Evolutionary conservation across 2,329 filamentous ascomycete species (phyloP), one percentile per base, ranked within the genome.

Genomic region (Clonostachys rosea): DNA sequence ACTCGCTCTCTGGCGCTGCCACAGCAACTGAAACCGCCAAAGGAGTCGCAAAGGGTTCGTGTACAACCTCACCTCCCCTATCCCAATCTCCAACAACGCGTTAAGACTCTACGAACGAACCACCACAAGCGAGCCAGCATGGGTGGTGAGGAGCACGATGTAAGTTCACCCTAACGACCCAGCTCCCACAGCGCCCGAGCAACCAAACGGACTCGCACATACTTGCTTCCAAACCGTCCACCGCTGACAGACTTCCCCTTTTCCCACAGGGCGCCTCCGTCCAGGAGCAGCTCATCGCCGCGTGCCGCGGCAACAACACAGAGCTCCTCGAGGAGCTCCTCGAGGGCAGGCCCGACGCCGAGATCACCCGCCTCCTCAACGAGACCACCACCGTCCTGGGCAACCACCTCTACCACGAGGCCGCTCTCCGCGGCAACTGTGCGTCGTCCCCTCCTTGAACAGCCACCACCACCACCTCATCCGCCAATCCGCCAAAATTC

Each of bases 231-330:
- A 30, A 30, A 30, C 24, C 9, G 24, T 8, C 24, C 24, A 4
- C 24, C 24, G 24, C 24, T 30, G 24, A 30, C 24, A 9, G 20
- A 20, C 5, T 20, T 20, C 20, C 43, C 41, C 41, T 10, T n/a
- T 14, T 34, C 33, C 24, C 6, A 16, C 34, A 52, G 87, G 94
- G 92, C 64, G 92, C 92, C 57, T 89, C 89, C 50, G 82, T 84
- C 42, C 79, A 85, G 66, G 92, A 97, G 73, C 81, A 89, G 60
- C 81, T 97, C 58, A 83, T 97, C 69, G 92, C 95, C 74, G 89
- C 94, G 59, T 95, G 89, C 71, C 89, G 92, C 51, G 83, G 91
- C 61, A 92, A 97, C 78, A 96, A 97, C 70, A 84, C 84, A 56
- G 86, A 92, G 46, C 83, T 97, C 50, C 82, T 97, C 48, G 71